Percentiles rank a stretch among this genome's conserved stretches.
These are phyloP conservation scores for Cladorrhinum samala DNA, from an alignment of 495 filamentous ascomycete species.

Conservation along the genomic window DNA sequence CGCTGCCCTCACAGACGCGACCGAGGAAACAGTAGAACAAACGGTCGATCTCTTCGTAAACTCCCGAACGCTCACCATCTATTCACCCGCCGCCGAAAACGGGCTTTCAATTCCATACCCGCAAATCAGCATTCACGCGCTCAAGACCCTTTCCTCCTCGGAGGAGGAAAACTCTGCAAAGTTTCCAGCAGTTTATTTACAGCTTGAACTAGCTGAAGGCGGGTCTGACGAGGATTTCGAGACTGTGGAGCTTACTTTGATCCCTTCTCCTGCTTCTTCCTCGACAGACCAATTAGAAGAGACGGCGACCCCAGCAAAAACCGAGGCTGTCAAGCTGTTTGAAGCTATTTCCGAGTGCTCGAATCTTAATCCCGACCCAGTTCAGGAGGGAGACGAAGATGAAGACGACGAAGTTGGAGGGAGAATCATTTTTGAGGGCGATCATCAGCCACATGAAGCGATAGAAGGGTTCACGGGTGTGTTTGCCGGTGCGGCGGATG, in stretches of 20 bases:
- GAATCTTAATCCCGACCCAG: slow-evolving; percentile 80
- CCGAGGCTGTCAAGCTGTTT: slow-evolving; percentile 53
- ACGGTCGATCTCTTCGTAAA: slow-evolving; percentile 70
- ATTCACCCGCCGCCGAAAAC: slow-evolving; percentile 49
- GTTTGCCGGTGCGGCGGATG: slow-evolving; percentile 35
- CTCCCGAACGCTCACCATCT: slow-evolving; percentile 73
- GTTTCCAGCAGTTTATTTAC: slow-evolving; percentile 68
- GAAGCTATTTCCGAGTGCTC: slow-evolving; percentile 78
- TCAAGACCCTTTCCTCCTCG: slow-evolving; percentile 48
- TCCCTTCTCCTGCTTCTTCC: slow-evolving; percentile 41
- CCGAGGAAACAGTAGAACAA: slow-evolving; percentile 34
- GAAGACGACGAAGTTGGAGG: slow-evolving; percentile 48
- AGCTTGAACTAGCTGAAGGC: slow-evolving; percentile 56
- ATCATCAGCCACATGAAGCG: slow-evolving; percentile 24
- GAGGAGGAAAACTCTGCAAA: slow-evolving; percentile 17
- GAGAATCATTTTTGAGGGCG: slow-evolving; percentile 53
- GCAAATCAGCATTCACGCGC: slow-evolving; percentile 79
- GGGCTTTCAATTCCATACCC: slow-evolving; percentile 85
- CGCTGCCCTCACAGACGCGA: slow-evolving; percentile 26
- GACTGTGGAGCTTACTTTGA: slow-evolving; percentile 65
- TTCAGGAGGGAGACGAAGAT: slow-evolving; percentile 36
- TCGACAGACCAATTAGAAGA: slow-evolving; percentile 9
- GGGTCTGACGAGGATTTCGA: slow-evolving; percentile 62
- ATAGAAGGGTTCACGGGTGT: slow-evolving; percentile 45
- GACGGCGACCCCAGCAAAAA: slow-evolving; percentile 1